Evolutionary conservation across 2,329 filamentous ascomycete genomes (phyloP), one percentile per base, ranked within the genome.

Genomic region (Pleurostoma richardsiae): DNA sequence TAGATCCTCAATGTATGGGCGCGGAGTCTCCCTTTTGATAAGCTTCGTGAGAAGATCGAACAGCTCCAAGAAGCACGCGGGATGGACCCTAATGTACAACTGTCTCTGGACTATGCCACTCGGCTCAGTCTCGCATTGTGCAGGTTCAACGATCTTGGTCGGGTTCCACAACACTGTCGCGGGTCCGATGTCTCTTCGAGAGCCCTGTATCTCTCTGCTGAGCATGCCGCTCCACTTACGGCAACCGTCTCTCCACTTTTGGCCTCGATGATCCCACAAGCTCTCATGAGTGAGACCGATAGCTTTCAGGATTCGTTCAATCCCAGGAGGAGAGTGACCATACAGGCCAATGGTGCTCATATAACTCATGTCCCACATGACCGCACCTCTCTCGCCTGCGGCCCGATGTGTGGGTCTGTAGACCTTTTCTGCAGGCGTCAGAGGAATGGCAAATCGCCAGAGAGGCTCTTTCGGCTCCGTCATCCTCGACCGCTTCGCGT

Each of bases 361-460:
- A 62, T 96, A 99, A 63, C 91, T 97, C 73, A 83, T 88, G 66
- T 99, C 94, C 90, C 92, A 97, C 1, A 84, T 84, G 40, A 97
- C 74, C 27, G 86, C 86, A 4, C 94, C 91, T 53, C 85, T 81
- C 44, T 85, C 77, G 29, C 83, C 83, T 44, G 83, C 81, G 27
- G 89, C 85, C 53, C 91, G 82, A 70, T 97, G 90, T 0, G 89
- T 94, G 41, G 89, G 82, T 43, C 94, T 77, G 62, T 96, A 96
- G 44, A 86, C 84, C 71, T 99, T 99, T 60, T 90, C 85, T 29
- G 87, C 95, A 0, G 92, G 90, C 4, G 88, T 90, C 52, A 95
- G 65, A 0, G 91, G 90, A 28, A 97, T 72, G 1, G 89, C 82
- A 65, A 96, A 96, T 39, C 90, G 80, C 94, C 94, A 99, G n/a